Conservation (phyloP, 2,329 filamentous ascomycete genomes). For the Calonectria ilicicola region DNA sequence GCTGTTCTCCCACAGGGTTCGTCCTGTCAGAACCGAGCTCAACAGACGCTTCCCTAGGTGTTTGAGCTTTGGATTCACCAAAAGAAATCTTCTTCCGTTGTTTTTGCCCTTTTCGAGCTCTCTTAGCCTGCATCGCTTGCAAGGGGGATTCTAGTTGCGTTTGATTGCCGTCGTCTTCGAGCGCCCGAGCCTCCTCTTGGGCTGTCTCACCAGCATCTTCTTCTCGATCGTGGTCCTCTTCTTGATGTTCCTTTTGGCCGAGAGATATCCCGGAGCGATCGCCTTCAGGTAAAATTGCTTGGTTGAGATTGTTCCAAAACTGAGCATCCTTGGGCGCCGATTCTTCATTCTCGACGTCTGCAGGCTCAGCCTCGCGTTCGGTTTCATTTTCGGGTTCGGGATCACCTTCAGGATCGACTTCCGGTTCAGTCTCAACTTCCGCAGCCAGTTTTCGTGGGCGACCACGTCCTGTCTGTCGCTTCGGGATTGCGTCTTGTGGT, state of each 20-base stretch:
- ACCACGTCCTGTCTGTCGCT: background rate
- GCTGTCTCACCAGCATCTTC: background rate
- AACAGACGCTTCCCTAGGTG: constrained; percentile 18
- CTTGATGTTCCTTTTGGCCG: background rate
- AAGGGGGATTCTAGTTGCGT: background rate
- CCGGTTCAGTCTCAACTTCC: background rate
- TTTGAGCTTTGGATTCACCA: constrained; percentile 5
- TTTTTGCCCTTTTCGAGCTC: background rate
- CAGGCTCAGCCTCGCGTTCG: background rate
- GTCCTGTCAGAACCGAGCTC: constrained; percentile 26
- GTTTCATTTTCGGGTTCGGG: background rate
- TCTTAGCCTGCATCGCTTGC: background rate
- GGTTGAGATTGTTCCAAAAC: constrained; percentile 32
- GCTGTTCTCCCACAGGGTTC: background rate
- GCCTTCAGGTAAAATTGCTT: background rate
- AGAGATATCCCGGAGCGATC: constrained; percentile 3
- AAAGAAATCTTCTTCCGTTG: constrained; percentile 28
- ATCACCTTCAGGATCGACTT: background rate
- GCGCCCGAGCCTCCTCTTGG: background rate
- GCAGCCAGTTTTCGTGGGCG: background rate
- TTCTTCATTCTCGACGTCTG: constrained; percentile 25
- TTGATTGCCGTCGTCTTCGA: background rate
- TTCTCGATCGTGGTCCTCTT: background rate
- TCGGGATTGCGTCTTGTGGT: background rate
- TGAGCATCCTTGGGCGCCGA: background rate